These are phyloP conservation scores for Parachaetomium inaequale DNA, from an alignment of 495 filamentous ascomycete genomes.

Conservation along the genomic window DNA sequence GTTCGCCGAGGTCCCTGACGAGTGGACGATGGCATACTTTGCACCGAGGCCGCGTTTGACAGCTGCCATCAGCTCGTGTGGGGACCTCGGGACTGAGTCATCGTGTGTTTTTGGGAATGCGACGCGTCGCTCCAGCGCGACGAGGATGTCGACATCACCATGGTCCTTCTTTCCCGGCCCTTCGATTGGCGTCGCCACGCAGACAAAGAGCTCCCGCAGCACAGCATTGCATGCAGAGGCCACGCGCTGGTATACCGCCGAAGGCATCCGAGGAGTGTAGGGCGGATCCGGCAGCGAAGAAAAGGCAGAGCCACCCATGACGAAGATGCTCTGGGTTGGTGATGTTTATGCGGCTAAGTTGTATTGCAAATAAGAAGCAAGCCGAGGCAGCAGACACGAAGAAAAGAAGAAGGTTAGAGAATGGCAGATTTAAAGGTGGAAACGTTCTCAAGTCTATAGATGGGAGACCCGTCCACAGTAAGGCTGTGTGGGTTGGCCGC, in stretches of 20 bases:
- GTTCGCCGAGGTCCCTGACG: constrained; percentile 29
- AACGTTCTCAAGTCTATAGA: background rate
- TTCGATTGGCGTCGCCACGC: constrained; percentile 50
- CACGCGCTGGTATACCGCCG: constrained; percentile 45
- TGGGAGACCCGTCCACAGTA: background rate
- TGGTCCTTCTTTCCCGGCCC: constrained; percentile 53
- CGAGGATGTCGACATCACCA: constrained; percentile 61
- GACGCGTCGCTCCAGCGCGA: constrained; percentile 37
- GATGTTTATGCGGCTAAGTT: background rate
- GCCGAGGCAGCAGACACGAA: no score
- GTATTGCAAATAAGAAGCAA: background rate
- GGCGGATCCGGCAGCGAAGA: constrained; percentile 40
- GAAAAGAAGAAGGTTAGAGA: background rate
- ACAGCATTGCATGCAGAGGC: constrained; percentile 36
- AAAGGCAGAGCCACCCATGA: constrained; percentile 61
- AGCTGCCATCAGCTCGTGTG: constrained; percentile 14
- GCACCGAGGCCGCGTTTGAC: constrained; percentile 34
- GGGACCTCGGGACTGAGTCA: background rate
- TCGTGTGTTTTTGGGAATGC: constrained; percentile 19
- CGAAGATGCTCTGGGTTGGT: background rate
- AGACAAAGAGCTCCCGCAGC: constrained; percentile 45
- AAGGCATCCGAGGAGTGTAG: constrained; percentile 56
- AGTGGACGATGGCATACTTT: constrained; percentile 28
- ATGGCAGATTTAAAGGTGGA: background rate
- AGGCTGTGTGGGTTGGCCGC: constrained; percentile 5